Base-by-base conservation (phyloP, 2,329 filamentous ascomycete species). In the Colletotrichum camelliae region DNA sequence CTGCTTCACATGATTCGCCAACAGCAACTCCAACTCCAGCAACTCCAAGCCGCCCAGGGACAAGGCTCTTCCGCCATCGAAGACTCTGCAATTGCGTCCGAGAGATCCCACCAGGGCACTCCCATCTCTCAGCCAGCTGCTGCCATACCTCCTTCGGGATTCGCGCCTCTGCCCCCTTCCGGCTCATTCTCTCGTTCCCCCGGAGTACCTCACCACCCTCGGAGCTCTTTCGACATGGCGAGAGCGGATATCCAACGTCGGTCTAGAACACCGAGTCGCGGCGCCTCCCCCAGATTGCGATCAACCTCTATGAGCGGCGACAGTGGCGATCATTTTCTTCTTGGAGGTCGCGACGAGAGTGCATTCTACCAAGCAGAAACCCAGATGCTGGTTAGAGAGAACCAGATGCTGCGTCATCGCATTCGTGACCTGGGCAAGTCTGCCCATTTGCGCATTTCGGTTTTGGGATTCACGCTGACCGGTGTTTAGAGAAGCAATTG, bases 361-460 rank as follows among this genome's bases (percentile, higher is more conserved):
- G 93, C 93, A 1, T 96, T 95, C 82, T 96, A 96, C 80, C 94
- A 96, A 82, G 94, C 94, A 6, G 94, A 96, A 85, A 95, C 94
- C 2, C 93, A 95, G 84, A 95, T 92, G 85, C 84, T 96, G 80
- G 90, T 92, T 27, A 89, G 94, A 31, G 94, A 96, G 86, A 96
- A 96, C 79, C 94, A 96, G 84, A 96, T 96, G 94, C 86, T 96
- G 67, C 92, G 93, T 77, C 89, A 93, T 82, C 89, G 94, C 65
- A 94, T 96, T 75, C 89, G 93, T 43, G 94, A 96, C 80, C 85
- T 96, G 16, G 94, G 93, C 94, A 85, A 79, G 88, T 8, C 43
- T 52, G 43, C 43, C 67, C n/a, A 37, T 62, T 62, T 64, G 10
- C 39, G 58, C 62, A 10, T 13, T 18, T 27, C 21, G 12, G 13